Base-by-base conservation (phyloP, 306 rosid genomes). In the Cucumis sativus region DNA sequence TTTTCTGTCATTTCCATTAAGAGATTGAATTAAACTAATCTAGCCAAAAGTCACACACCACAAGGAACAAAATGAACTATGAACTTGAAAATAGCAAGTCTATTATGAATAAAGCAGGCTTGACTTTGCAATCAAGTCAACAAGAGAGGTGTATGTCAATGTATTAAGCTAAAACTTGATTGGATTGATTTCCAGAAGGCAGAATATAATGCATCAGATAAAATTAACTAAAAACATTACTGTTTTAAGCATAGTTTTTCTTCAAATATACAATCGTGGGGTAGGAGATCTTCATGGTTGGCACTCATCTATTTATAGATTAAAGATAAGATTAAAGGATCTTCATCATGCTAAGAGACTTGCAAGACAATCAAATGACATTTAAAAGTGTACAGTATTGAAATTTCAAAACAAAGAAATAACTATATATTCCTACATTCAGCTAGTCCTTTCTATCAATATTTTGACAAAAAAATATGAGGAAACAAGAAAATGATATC, bases 401-500 rank as follows among this genome's bases (percentile, higher is more conserved):
- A 4, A 47, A 45, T n/a, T 39, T 41, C 5, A 10, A 68, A 68
- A n/a, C 16, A 41, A 69, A 41, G 73, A 40, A 6, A 28, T 21
- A 43, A 43, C 56, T 43, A 43, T 0, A 8, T 10, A 67, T 43
- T 23, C 39, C 75, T 69, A 69, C 57, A 21, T 69, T 69, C 58
- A 69, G 6, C 8, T 43, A 12, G 12, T 69, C 14, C 75, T 45
- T 43, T 45, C 49, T 16, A 47, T 49, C 43, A 49, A 71, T 59
- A 45, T 14, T 76, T 43, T 61, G 41, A 14, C 55, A 84, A 82
- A 85, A 75, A 84, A 92, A 98, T 98, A n/a, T 92, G 99, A 59
- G 99, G 96, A 85, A 91, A 89, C 89, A 96, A 81, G 55, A 93
- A 91, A 78, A 88, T 82, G 63, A 96, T 96, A 82, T 96, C 99